Base-by-base conservation (phyloP, 176 grass and related monocot species). In the Pontederia paniculata region DNA sequence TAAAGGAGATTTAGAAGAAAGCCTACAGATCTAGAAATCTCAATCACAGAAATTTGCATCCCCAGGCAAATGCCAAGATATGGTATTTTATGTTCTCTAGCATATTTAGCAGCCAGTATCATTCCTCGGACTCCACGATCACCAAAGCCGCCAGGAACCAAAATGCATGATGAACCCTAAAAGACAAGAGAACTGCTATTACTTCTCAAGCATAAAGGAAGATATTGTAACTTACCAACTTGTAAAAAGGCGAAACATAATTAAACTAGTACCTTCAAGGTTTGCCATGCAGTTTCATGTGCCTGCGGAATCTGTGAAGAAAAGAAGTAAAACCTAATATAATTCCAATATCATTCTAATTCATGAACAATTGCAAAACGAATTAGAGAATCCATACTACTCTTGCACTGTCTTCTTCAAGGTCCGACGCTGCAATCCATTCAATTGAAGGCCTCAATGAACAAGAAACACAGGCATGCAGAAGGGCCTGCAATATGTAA, bases 11-110 rank as follows among this genome's bases (percentile, higher is more conserved):
- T 21, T 51, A 58, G 54, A 46, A 52, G 48, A 62, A n/a, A n/a
- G n/a, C n/a, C n/a, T n/a, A 97, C 93, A 72, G 81, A 53, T 97
- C 80, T 78, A 15, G 86, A 76, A 52, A 97, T 97, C 76, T 97
- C 93, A 70, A 97, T 88, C 75, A 97, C 93, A 18, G 93, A n/a
- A n/a, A n/a, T n/a, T 78, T 97, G 93, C 93, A 97, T 90, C 65
- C 93, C 93, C 83, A 97, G 77, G 80, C 93, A 97, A 88, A 97
- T 97, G 67, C 93, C 93, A 74, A 97, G 93, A 60, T 97, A 97
- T 65, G 93, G 93, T 72, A 97, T 83, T 72, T 75, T 88, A 60
- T 97, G 87, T 68, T 97, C 93, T 74, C 93, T 78, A 43, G 93
- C 93, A 88, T 97, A 88, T 82, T 91, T 97, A 55, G 86, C 86